Base-by-base conservation (phyloP, 768 basidiomycete species). In the Paxillus rubicundulus region DNA sequence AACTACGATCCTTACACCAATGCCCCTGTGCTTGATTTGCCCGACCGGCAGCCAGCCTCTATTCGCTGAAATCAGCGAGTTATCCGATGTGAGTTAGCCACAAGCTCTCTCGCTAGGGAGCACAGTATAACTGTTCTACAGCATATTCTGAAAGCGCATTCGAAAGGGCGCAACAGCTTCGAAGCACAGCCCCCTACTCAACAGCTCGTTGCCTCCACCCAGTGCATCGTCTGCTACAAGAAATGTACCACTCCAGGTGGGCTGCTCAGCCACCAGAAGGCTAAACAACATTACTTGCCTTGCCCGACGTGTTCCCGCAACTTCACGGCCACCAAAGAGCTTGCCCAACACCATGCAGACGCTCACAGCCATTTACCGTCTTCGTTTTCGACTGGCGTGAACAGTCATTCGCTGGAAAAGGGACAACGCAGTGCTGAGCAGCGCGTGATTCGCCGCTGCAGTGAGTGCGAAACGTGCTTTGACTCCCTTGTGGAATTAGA, bases 161-260 rank as follows among this genome's bases (percentile, higher is more conserved):
- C 60, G 9, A 50, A 39, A 41, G 38, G 32, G 17, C 49, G 56
- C 34, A 53, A 5, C 5, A 45, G 24, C n/a, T 8, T 50, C 9
- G 38, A 21, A 24, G 43, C 45, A 6, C 45, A 36, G 24, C 34
- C 47, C 20, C 47, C 54, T 43, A 20, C 34, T 5, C 46, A 27
- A 20, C 56, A 42, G 7, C 47, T 44, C 20, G 37, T 36, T 40
- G 33, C 57, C 12, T 1, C 63, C 5, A 61, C 60, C 42, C 40
- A 49, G 47, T 67, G 66, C 53, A 56, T 44, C 40, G 20, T 63
- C 37, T 67, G 66, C 59, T 56, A 62, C 49, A 68, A 64, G 53
- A 59, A 49, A 47, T 68, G 64, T 21, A 40, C 60, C 10, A 52
- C 67, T 20, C 33, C 57, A 4, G 38, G 0, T 16, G 66, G 43